Percentiles rank a stretch among this genome's conserved stretches.
These are phyloP conservation scores for Nannizzia gypsea DNA, from an alignment of 2,329 filamentous ascomycete species.

Conservation along the genomic window DNA sequence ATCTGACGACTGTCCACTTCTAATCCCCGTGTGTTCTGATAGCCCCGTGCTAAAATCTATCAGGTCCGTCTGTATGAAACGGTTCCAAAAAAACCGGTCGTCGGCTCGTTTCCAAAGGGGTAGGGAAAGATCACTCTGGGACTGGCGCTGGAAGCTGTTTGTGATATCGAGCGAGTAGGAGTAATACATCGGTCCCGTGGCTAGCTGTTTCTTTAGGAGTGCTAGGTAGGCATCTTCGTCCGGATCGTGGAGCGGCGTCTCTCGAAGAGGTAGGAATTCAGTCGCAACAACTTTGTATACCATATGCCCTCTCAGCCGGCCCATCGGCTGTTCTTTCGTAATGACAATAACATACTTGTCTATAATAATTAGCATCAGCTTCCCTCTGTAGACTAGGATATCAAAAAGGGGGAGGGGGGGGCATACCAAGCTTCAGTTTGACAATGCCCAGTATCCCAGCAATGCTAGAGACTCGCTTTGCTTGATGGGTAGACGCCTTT, in stretches of 20 bases:
- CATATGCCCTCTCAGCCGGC: conserved; percentile 87
- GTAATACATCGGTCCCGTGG: conserved; percentile 86
- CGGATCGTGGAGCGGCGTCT: conserved; percentile 77
- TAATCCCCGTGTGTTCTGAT: conserved; percentile 35
- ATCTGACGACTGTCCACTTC: conserved; percentile 51
- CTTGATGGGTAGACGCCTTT: conserved; percentile 62
- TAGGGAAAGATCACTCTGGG: conserved; percentile 55
- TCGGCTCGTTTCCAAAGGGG: conserved; percentile 88
- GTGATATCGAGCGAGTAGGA: conserved; percentile 96
- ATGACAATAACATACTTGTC: conserved; percentile 97
- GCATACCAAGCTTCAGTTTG: conserved; percentile 75
- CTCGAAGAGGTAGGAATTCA: conserved; percentile 86
- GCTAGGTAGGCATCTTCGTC: conserved; percentile 88
- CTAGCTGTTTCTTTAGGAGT: conserved; percentile 70
- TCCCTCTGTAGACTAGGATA: conserved; percentile 15
- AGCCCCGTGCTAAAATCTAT: conserved; percentile 69
- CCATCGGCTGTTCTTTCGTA: conserved; percentile 84
- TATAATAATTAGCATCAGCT: conserved; percentile 18
- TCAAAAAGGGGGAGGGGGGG: not conserved
- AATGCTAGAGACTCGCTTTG: conserved; percentile 83
- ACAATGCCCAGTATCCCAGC: conserved; percentile 90
- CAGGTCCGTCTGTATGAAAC: conserved; percentile 77
- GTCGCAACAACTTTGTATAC: conserved; percentile 86
- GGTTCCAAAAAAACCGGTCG: conserved; percentile 98
- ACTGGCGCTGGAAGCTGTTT: conserved; percentile 90